Base-by-base conservation (phyloP, 345 rosid species). In the Populus simonii region DNA sequence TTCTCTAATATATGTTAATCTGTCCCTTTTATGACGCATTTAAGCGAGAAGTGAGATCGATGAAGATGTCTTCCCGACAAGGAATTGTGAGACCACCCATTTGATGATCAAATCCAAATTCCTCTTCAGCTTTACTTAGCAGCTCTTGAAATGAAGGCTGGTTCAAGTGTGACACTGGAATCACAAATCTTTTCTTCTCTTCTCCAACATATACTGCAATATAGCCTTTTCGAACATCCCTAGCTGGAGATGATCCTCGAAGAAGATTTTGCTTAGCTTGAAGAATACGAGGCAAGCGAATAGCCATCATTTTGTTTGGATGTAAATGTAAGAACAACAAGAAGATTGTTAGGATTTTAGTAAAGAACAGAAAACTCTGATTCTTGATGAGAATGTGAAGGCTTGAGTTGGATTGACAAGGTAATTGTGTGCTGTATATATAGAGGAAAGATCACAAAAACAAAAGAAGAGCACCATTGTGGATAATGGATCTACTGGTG, bases 1-100 rank as follows among this genome's bases (percentile, higher is more conserved):
- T 39, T 18, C 31, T 8, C 33, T 16, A 27, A 25, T 62, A 23
- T 13, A 35, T 13, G 7, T 29, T 70, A 12, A 17, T 23, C 17
- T 8, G 12, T 71, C 47, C 45, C 13, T 41, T 41, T 49, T 71
- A 31, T 68, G 5, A 82, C 67, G 70, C 49, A 18, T 65, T 62
- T 67, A 85, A 66, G 13, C 43, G 22, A 17, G 73, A 83, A 45
- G 75, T 79, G 77, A 85, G 55, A 72, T 74, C 33, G 33, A 80
- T 20, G 8, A 80, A 70, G 8, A 27, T 45, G 5, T 74, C 78
- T 74, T 80, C 75, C 5, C 51, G 23, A 27, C 82, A 70, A 1
- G 82, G 78, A 68, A 74, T 80, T 23, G 66, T 69, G 20, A 80
- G 43, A 4, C 78, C 71, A 11, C 75, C 71, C 66, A 45, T 70